Base-by-base conservation (phyloP, 805 yeast genomes). In the Metschnikowia matae region DNA sequence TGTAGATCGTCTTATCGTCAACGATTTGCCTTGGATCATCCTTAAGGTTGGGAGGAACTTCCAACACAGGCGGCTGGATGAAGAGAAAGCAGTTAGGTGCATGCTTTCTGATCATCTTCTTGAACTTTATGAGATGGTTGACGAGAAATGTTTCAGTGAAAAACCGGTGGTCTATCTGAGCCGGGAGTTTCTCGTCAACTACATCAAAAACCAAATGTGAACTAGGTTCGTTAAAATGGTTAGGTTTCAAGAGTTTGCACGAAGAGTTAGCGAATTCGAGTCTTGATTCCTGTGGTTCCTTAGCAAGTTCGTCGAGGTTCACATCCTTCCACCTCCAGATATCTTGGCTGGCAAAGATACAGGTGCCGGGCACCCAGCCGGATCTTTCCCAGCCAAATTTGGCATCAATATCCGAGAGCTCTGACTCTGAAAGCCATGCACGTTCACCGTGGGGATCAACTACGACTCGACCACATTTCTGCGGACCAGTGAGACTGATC, bases 51-150 rank as follows among this genome's bases (percentile, higher is more conserved):
- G 97, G 97, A 0, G 97, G 96, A 3, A 77, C 62, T 57, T 82
- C 85, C 53, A 91, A 71, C 1, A 87, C 94, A 1, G 96, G 96
- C 0, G 95, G 85, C 65, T 90, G 96, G 57, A 89, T 66, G 29
- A 90, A 73, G 11, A 87, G 66, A 52, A 85, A 80, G 21, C 79
- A 67, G 13, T 77, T 73, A 4, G 77, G 75, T 0, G 70, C 63
- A 0, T 67, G 52, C 0, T 61, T 50, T 52, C 90, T 68, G 39
- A 87, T 76, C 46, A 71, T 68, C 1, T 63, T 58, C 54, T 79
- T 80, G 62, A 77, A 85, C 13, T 60, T 62, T 13, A 64, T 53
- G 74, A 85, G 87, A 62, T 77, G 85, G n/a, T 77, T 79, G 20
- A 87, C 74, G 62, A 85, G 91, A 57, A 75, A 77, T 23, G 74